Percentiles rank a stretch among this genome's conserved stretches.
phyloP scores from a whole-genome alignment of 2,329 filamentous ascomycete species.

The Sclerotinia trifoliorum region DNA sequence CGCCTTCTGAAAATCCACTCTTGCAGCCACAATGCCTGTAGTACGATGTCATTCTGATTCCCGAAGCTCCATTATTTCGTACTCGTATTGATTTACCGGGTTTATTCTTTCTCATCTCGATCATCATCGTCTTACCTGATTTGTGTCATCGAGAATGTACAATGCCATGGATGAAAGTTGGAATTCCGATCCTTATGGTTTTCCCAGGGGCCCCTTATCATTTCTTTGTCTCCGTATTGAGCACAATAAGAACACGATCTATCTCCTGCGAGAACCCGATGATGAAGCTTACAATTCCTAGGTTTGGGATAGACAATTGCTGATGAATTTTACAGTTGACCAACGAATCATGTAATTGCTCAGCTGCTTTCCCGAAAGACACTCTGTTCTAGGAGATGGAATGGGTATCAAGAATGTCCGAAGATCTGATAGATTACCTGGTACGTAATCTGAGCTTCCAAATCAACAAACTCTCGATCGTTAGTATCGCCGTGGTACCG shows the following conservation, averaged over 20 bases:
- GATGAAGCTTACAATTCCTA: background rate
- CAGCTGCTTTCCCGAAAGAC: background rate
- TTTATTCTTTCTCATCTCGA: background rate
- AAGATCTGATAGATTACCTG: background rate
- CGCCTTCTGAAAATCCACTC: background rate
- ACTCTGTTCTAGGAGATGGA: background rate
- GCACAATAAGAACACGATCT: background rate
- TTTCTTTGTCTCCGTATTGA: background rate
- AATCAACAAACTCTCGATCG: conserved; percentile 12
- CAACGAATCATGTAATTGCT: background rate
- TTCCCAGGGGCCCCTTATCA: background rate
- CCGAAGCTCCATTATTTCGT: background rate
- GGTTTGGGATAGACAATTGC: background rate
- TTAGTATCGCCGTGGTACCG: background rate
- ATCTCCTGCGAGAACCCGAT: background rate
- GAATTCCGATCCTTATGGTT: background rate
- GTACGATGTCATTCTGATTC: background rate
- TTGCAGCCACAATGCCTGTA: background rate
- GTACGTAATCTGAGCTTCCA: background rate
- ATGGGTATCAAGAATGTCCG: too few species aligned
- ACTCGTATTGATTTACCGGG: background rate
- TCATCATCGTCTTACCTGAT: background rate
- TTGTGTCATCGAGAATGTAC: background rate
- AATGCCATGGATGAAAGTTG: background rate
- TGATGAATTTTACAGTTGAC: background rate